phyloP scores from a whole-genome alignment of 1,284 basidiomycete species.

The Moesziomyces sp. region DNA sequence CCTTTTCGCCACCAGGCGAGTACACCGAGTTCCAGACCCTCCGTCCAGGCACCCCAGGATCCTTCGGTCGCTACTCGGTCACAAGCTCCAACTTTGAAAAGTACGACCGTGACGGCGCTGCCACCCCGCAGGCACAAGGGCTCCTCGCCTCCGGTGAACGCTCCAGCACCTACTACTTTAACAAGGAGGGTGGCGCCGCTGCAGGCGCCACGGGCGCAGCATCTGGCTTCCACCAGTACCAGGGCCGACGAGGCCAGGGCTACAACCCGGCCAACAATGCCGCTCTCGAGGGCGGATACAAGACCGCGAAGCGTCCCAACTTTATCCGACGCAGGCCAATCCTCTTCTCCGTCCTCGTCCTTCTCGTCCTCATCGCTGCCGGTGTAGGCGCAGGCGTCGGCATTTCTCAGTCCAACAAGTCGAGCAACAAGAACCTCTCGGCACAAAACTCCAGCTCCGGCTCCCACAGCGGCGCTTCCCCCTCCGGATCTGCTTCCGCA shows the following conservation, averaged over 20 bases:
- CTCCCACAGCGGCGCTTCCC: slow-evolving; percentile 7
- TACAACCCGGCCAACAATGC: slow-evolving; percentile 42
- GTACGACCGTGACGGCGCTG: slow-evolving; percentile 27
- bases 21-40: slow-evolving; percentile 46
- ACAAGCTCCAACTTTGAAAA: slow-evolving; percentile 31
- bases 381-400: slow-evolving; percentile 51
- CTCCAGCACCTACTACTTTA: slow-evolving; percentile 49
- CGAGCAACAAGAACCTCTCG: slow-evolving; percentile 37
- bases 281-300: slow-evolving; percentile 11
- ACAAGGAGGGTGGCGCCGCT: slow-evolving; percentile 45
- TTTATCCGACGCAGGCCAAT: slow-evolving; percentile 40
- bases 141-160: slow-evolving; percentile 15
- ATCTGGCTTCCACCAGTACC: slow-evolving; percentile 17
- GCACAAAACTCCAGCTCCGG: neutral
- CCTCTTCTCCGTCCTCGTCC: slow-evolving; percentile 30
- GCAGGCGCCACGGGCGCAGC: slow-evolving; percentile 18
- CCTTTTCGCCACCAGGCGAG: slow-evolving; percentile 43
- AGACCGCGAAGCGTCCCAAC: slow-evolving; percentile 15
- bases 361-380: slow-evolving; percentile 43
- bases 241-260: slow-evolving; percentile 34
- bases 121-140: slow-evolving; percentile 26
- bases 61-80: slow-evolving; percentile 35
- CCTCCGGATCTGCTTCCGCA: slow-evolving; percentile 8
- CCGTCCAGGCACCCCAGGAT: slow-evolving; percentile 39
- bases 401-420: slow-evolving; percentile 26